Evolutionary conservation across 164 flowering plant species (phyloP).

Genomic region (Tetracentron sinense): DNA sequence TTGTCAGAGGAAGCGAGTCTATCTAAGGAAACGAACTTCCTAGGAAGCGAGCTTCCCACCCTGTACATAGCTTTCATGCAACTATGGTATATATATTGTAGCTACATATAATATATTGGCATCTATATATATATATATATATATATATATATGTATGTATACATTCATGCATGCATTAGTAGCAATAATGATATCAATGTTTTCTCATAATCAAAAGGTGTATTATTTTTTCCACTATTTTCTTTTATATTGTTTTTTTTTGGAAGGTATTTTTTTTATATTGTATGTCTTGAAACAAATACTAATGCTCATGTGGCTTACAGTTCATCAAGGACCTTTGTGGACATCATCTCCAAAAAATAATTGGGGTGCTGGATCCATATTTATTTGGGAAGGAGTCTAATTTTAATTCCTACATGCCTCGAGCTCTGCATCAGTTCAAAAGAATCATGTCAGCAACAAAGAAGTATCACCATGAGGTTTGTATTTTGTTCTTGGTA

Average conservation of each 20-base stretch:
- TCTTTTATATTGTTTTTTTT: neutral
- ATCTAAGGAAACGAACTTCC: too few relatives aligned
- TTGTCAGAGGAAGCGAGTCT: too few relatives aligned
- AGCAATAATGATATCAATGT: too few relatives aligned
- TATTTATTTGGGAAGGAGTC: slow-evolving; percentile 16
- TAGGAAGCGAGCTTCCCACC: too few relatives aligned
- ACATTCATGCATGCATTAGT: too few relatives aligned
- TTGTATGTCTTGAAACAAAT: slow-evolving; percentile 2
- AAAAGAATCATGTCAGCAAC: slow-evolving; percentile 28
- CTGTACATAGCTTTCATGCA: too few relatives aligned
- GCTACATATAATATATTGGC: too few relatives aligned
- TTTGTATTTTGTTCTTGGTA: slow-evolving; percentile 12
- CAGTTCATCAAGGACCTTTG: slow-evolving; percentile 34
- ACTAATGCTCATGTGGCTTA: slow-evolving; percentile 18
- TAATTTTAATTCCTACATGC: slow-evolving; percentile 24
- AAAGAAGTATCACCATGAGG: slow-evolving; percentile 64
- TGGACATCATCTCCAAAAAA: slow-evolving; percentile 24
- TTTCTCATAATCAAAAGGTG: too few relatives aligned
- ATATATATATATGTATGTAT: too few relatives aligned
- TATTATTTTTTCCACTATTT: neutral
- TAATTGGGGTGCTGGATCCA: slow-evolving; percentile 21
- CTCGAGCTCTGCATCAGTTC: slow-evolving; percentile 29
- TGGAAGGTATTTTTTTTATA: too few relatives aligned
- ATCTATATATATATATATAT: too few relatives aligned
- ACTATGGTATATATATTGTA: too few relatives aligned